Conservation (phyloP, 176 grass and related monocot genomes). For the Oryza punctata region DNA sequence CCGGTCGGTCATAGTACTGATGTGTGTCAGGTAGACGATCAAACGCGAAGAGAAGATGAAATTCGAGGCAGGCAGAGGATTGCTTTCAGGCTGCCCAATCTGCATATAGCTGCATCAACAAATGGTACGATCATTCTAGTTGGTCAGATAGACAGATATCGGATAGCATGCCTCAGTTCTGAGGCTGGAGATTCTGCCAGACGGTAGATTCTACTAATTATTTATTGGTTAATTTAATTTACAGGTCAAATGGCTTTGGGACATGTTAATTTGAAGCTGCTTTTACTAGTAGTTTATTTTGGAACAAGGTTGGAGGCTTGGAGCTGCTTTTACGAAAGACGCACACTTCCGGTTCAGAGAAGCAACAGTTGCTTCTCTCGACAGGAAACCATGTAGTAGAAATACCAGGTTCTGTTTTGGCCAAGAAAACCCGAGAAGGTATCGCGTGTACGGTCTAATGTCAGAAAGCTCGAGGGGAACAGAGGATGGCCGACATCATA, state of each 20-base stretch:
- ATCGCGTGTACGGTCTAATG: neutral
- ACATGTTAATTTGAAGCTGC: neutral
- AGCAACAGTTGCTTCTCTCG: neutral
- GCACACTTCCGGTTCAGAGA: neutral
- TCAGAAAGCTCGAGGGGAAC: neutral
- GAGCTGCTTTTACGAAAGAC: neutral
- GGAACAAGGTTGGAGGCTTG: neutral
- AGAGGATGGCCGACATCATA: neutral
- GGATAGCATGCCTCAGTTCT: neutral
- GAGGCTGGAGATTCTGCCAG: neutral
- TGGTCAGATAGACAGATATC: neutral
- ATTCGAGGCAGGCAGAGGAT: neutral
- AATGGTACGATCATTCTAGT: neutral
- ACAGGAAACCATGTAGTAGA: neutral
- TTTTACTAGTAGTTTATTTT: neutral
- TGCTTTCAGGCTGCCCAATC: conserved; percentile 24
- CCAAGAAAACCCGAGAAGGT: neutral
- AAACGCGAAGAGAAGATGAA: neutral
- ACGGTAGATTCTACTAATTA: neutral
- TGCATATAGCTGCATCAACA: neutral
- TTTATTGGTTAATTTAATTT: neutral
- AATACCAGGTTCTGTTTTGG: neutral
- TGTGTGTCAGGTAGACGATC: neutral
- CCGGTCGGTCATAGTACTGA: neutral
- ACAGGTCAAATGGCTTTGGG: neutral